Percentiles rank a stretch among this genome's conserved stretches.
phyloP scores from a whole-genome alignment of 2,329 filamentous ascomycete species.

The Pleurostoma richardsiae region DNA sequence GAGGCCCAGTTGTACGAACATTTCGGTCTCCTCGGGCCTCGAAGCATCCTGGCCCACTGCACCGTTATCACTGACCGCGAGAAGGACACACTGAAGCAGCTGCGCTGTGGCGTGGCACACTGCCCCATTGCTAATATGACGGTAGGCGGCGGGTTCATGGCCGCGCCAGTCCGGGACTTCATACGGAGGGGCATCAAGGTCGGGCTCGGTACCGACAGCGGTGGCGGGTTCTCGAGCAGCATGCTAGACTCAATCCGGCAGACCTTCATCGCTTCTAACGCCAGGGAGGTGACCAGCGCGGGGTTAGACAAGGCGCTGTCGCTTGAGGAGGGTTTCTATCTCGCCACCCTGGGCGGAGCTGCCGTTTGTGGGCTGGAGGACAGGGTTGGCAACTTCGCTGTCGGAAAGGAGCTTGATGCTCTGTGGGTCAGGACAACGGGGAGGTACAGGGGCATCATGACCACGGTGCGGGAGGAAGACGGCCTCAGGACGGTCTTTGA shows the following conservation, averaged over 20 bases:
- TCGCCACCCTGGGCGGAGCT: constrained; percentile 59
- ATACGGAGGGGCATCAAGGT: constrained; percentile 55
- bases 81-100: constrained; percentile 34
- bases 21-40: constrained; percentile 47
- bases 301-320: constrained; percentile 38
- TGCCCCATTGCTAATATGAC: constrained; percentile 63
- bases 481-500: constrained; percentile 43
- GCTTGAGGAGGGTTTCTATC: constrained; percentile 49
- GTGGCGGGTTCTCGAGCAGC: constrained; percentile 55
- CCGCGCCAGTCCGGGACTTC: constrained; percentile 53
- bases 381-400: constrained; percentile 49
- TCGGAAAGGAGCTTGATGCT: constrained; percentile 60
- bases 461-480: constrained; percentile 47
- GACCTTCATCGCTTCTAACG: constrained; percentile 50
- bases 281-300: constrained; percentile 33
- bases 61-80: constrained; percentile 57
- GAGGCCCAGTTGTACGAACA: constrained; percentile 56
- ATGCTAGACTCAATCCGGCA: constrained; percentile 56
- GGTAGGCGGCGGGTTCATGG: constrained; percentile 57
- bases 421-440: constrained; percentile 37
- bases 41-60: constrained; percentile 62
- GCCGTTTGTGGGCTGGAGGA: constrained; percentile 49
- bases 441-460: constrained; percentile 36
- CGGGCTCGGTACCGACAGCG: constrained; percentile 61
- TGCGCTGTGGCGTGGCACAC: constrained; percentile 56